Conservation (phyloP, 2,329 filamentous ascomycete species). For the Talaromyces funiculosus region DNA sequence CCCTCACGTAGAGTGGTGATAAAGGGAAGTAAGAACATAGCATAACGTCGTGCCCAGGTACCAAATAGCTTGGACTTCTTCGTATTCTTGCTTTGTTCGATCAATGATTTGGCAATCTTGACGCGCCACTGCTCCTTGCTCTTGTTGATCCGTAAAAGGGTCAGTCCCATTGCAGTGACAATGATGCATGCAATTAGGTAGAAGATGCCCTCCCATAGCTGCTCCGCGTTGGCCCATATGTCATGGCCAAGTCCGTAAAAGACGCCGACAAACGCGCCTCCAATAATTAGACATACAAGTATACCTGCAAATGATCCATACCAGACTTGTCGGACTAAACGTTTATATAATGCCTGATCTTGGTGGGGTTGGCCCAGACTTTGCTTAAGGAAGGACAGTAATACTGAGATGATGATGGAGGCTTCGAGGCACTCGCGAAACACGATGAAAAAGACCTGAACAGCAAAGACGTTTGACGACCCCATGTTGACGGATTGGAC, state of each 20-base stretch:
- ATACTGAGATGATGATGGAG: slow-evolving; percentile 78
- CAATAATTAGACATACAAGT: slow-evolving; percentile 59
- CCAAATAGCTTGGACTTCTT: slow-evolving; percentile 35
- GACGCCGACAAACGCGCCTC: slow-evolving; percentile 62
- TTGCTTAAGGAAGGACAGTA: slow-evolving; percentile 79
- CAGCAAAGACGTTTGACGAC: slow-evolving; percentile 15
- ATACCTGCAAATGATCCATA: slow-evolving; percentile 58
- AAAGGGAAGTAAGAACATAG: slow-evolving; percentile 81
- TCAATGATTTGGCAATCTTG: slow-evolving; percentile 68
- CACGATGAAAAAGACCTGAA: slow-evolving; percentile 73
- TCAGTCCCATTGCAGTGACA: slow-evolving; percentile 75
- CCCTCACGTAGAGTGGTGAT: slow-evolving; percentile 83
- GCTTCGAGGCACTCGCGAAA: slow-evolving; percentile 82
- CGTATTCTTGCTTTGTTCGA: slow-evolving; percentile 34
- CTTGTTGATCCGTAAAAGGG: slow-evolving; percentile 73
- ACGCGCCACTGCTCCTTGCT: slow-evolving; percentile 82
- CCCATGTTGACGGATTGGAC: slow-evolving; percentile 6
- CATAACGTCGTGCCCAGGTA: slow-evolving; percentile 72
- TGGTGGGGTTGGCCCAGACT: slow-evolving; percentile 59
- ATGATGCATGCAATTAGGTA: slow-evolving; percentile 69
- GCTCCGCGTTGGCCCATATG: slow-evolving; percentile 61
- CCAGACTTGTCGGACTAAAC: slow-evolving; percentile 67
- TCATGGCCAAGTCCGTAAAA: slow-evolving; percentile 67
- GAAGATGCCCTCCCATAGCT: slow-evolving; percentile 78
- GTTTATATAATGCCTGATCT: slow-evolving; percentile 61